Conservation (phyloP, 768 basidiomycete genomes). For the Daedaleopsis sinensis region DNA sequence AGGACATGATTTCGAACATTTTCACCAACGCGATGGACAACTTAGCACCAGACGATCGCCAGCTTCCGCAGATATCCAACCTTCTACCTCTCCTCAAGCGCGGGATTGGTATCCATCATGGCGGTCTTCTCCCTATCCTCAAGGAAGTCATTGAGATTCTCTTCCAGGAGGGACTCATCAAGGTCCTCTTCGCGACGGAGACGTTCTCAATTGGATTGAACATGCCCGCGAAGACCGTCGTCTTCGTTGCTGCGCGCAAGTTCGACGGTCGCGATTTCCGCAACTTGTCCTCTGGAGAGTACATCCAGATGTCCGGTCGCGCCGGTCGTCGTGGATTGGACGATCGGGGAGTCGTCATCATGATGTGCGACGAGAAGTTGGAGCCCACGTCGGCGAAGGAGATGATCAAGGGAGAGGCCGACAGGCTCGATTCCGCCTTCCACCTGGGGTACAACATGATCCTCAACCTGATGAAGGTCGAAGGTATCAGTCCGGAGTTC, state of each 20-base stretch:
- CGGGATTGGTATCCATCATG: slow-evolving; percentile 98
- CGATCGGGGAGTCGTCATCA: slow-evolving; percentile 98
- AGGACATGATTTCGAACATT: slow-evolving; percentile 81
- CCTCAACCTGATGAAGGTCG: slow-evolving; percentile 96
- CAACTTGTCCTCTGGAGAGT: slow-evolving; percentile 92
- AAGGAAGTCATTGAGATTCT: slow-evolving; percentile 99
- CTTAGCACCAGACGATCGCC: slow-evolving; percentile 82
- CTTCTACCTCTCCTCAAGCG: slow-evolving; percentile 91
- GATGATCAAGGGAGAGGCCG: slow-evolving; percentile 99
- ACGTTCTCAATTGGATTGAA: slow-evolving; percentile 98
- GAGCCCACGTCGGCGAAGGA: slow-evolving; percentile 89
- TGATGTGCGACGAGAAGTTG: slow-evolving; percentile 99
- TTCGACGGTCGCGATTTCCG: slow-evolving; percentile 96
- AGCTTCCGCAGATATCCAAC: slow-evolving; percentile 91
- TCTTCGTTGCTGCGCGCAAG: slow-evolving; percentile 94
- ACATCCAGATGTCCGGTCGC: slow-evolving; percentile 99
- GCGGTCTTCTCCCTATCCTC: slow-evolving; percentile 93
- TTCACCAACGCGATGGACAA: slow-evolving; percentile 95
- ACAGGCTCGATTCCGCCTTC: slow-evolving; percentile 96
- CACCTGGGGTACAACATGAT: slow-evolving; percentile 99
- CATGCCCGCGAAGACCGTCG: slow-evolving; percentile 99
- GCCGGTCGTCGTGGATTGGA: slow-evolving; percentile 97
- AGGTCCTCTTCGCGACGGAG: slow-evolving; percentile 97
- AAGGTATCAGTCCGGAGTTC: slow-evolving; percentile 96
- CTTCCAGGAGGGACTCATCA: slow-evolving; percentile 97